phyloP scores from a whole-genome alignment of 495 filamentous ascomycete species.

The Talaromyces stipitatus region DNA sequence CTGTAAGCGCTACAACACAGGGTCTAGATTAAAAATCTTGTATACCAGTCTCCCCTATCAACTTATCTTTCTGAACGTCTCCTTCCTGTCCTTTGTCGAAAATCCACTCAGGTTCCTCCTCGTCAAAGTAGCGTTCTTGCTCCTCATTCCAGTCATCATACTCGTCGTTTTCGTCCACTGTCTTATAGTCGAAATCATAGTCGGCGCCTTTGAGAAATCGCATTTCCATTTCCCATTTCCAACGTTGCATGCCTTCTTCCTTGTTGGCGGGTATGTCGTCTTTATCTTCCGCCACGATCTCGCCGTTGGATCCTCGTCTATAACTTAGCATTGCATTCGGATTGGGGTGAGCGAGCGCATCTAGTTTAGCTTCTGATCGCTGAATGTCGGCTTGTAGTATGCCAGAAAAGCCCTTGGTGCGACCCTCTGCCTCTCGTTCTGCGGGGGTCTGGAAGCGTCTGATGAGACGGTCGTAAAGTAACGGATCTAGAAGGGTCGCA shows the following conservation, averaged over 20 bases:
- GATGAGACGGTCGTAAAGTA: constrained; percentile 73
- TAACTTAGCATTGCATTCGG: constrained; percentile 42
- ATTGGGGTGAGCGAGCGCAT: constrained; percentile 50
- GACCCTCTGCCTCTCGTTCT: constrained; percentile 66
- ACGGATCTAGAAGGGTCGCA: constrained; percentile 48
- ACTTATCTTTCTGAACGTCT: constrained; percentile 19
- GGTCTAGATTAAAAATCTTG: constrained; percentile 61
- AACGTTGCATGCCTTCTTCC: constrained; percentile 58
- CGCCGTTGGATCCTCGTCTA: constrained; percentile 40
- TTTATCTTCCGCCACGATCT: constrained; percentile 49
- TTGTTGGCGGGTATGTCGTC: constrained; percentile 50
- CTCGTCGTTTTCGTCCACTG: constrained; percentile 62
- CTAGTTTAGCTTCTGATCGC: constrained; percentile 66
- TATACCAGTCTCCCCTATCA: constrained; percentile 67
- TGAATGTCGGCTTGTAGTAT: constrained; percentile 62
- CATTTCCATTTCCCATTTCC: constrained; percentile 59
- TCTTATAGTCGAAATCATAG: constrained; percentile 65
- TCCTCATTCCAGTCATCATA: constrained; percentile 56
- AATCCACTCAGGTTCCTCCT: constrained; percentile 62
- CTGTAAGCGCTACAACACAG: too few relatives aligned
- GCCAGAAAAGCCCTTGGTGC: constrained; percentile 64
- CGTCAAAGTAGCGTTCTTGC: constrained; percentile 68
- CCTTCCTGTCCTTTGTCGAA: constrained; percentile 38
- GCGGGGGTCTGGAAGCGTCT: constrained; percentile 66
- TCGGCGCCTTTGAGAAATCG: constrained; percentile 67